Evolutionary conservation across 441 rosid genomes (phyloP), one percentile per base, ranked within the genome.

Genomic region (Melastoma candidum): DNA sequence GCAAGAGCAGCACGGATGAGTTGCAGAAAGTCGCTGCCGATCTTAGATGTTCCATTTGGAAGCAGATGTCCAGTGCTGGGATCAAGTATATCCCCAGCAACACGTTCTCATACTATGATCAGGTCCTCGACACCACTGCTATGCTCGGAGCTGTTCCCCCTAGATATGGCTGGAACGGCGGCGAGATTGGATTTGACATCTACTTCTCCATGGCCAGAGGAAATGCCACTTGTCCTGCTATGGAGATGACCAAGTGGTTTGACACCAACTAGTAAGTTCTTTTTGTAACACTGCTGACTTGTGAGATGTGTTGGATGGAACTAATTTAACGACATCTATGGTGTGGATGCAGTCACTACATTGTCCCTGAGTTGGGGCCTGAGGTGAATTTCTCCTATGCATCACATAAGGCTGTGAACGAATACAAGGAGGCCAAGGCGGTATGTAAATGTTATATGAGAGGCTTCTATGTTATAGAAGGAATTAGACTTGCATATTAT

Each of bases 161-260:
- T 0, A 80, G 95, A 51, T 92, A 92, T 50, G 77, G 83, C 22
- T 92, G 83, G 83, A 77, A 59, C 9, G 83, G 81, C 45, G 94
- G 87, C 3, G 95, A 92, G 87, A 92, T 92, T 11, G 96, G 84
- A 11, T 79, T 83, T 0, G 87, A 82, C 53, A 71, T 75, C 43
- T 92, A 78, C 79, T 92, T 92, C 76, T 87, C 98, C 54, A 87
- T 92, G 96, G 98, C 95, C 63, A 85, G 98, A 74, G 98, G 98
- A 44, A 87, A 87, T 60, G 95, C 98, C 63, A 61, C 89, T 44
- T 90, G 82, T 6, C 96, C 98, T 0, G 98, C 98, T 44, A 92
- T 92, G 98, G 98, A 92, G 66, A 92, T 92, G 98, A 90, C 96
- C 74, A 90, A 90, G 89, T 90, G 98, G 98, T 90, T 90, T 53